These are phyloP conservation scores for Dothistroma pini DNA, from an alignment of 2,329 filamentous ascomycete species.

Conservation along the genomic window DNA sequence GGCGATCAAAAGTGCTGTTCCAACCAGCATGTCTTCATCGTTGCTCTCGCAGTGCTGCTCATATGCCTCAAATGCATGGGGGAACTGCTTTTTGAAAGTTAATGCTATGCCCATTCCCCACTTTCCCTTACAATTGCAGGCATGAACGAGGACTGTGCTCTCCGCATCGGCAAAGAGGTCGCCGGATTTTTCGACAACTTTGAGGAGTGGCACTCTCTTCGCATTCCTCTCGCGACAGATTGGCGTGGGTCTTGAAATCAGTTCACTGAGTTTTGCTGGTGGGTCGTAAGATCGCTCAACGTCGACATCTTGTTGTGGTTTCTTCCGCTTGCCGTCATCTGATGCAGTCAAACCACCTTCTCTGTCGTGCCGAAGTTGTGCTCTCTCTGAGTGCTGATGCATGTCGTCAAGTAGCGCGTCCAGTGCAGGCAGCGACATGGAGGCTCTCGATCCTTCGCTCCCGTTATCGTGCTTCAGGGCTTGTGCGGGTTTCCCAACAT, in stretches of 20 bases:
- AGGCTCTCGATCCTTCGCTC: no score
- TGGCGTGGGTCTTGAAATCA: not conserved
- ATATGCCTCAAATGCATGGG: constrained; percentile 49
- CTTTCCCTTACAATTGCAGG: constrained; percentile 55
- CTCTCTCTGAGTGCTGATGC: no score
- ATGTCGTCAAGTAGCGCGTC: no score
- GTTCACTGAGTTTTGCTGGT: no score
- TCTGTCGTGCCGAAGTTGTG: no score
- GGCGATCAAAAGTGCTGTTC: constrained; percentile 53
- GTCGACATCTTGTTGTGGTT: no score
- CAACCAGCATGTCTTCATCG: constrained; percentile 35
- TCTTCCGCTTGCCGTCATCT: no score
- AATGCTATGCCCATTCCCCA: constrained; percentile 59
- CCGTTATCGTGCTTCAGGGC: no score
- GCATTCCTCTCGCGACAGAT: not conserved
- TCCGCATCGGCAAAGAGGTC: constrained; percentile 54
- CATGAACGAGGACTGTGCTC: constrained; percentile 53
- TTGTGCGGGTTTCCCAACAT: no score
- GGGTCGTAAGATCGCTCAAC: no score
- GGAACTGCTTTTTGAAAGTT: constrained; percentile 50
- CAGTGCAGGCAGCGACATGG: no score
- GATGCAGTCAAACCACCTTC: no score
- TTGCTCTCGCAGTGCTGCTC: constrained; percentile 44
- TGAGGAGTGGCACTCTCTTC: constrained; percentile 3
- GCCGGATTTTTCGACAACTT: constrained; percentile 33